These are phyloP conservation scores for Albifimbria verrucaria DNA, from an alignment of 2,329 filamentous ascomycete genomes.

Conservation along the genomic window DNA sequence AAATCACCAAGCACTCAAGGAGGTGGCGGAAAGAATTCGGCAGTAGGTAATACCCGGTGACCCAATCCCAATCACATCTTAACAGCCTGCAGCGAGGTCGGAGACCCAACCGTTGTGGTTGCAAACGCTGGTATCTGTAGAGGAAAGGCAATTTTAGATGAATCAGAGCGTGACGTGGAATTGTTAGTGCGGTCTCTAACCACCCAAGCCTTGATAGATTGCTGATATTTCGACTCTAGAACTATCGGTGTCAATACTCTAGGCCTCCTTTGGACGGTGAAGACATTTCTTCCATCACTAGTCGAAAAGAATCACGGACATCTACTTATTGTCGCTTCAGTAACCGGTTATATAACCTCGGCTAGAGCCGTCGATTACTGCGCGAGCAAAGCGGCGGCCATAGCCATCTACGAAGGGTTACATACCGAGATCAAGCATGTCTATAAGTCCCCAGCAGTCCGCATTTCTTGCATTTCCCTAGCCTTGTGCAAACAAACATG, in stretches of 20 bases:
- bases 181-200: constrained; percentile 6
- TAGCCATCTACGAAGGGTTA: constrained; percentile 58
- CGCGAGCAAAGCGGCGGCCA: constrained; percentile 53
- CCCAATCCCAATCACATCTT: neutral
- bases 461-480: constrained; percentile 22
- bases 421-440: constrained; percentile 45
- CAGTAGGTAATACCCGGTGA: constrained; percentile 2
- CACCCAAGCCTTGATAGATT: neutral
- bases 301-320: constrained; percentile 54
- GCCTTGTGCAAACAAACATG: constrained; percentile 41
- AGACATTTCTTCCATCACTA: constrained; percentile 56
- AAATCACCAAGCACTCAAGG: constrained; percentile 38
- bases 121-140: constrained; percentile 55
- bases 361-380: constrained; percentile 59
- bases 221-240: neutral
- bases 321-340: constrained; percentile 53
- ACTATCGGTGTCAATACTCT: constrained; percentile 59
- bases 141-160: constrained; percentile 48
- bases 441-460: constrained; percentile 52
- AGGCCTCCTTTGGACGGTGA: constrained; percentile 52
- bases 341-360: constrained; percentile 50
- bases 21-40: constrained; percentile 36
- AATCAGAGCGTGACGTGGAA: constrained; percentile 40
- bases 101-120: constrained; percentile 49
- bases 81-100: constrained; percentile 33